Conservation (phyloP, 2,329 filamentous ascomycete genomes). For the Penicillium sp. region DNA sequence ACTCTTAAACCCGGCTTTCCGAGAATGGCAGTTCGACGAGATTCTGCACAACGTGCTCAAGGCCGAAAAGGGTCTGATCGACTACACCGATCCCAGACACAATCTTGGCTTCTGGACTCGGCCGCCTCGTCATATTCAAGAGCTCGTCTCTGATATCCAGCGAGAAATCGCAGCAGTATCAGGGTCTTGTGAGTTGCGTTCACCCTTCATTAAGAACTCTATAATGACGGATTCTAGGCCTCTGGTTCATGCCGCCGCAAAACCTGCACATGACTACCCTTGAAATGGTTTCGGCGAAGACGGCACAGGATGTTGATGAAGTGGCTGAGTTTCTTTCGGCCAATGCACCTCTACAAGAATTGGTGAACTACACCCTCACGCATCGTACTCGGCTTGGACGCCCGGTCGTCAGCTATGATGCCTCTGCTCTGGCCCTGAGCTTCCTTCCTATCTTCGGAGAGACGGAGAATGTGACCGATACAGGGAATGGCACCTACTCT, state of each 20-base stretch:
- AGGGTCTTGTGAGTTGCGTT: constrained; percentile 59
- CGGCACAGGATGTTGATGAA: constrained; percentile 63
- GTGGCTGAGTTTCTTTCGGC: constrained; percentile 60
- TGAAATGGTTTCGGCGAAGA: constrained; percentile 79
- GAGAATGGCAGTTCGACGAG: constrained; percentile 71
- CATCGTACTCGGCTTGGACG: constrained; percentile 76
- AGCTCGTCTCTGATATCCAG: constrained; percentile 69
- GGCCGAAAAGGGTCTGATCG: constrained; percentile 58
- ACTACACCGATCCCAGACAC: constrained; percentile 71
- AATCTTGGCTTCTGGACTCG: constrained; percentile 88
- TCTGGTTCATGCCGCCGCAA: constrained; percentile 82
- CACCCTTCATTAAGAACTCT: not conserved
- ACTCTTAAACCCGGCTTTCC: constrained; percentile 67
- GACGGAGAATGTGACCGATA: constrained; percentile 36
- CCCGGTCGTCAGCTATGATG: constrained; percentile 79
- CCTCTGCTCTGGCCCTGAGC: constrained; percentile 79
- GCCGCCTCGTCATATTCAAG: constrained; percentile 69
- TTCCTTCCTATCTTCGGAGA: constrained; percentile 78
- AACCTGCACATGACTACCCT: constrained; percentile 81
- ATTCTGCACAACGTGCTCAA: constrained; percentile 69
- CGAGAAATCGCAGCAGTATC: constrained; percentile 60
- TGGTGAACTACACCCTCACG: constrained; percentile 64
- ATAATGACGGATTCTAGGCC: constrained; percentile 48
- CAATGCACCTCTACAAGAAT: constrained; percentile 49
- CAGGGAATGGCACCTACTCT: constrained; percentile 65